Conservation (phyloP, 176 grass and related monocot genomes). For the Cenchrus fungigraminus region DNA sequence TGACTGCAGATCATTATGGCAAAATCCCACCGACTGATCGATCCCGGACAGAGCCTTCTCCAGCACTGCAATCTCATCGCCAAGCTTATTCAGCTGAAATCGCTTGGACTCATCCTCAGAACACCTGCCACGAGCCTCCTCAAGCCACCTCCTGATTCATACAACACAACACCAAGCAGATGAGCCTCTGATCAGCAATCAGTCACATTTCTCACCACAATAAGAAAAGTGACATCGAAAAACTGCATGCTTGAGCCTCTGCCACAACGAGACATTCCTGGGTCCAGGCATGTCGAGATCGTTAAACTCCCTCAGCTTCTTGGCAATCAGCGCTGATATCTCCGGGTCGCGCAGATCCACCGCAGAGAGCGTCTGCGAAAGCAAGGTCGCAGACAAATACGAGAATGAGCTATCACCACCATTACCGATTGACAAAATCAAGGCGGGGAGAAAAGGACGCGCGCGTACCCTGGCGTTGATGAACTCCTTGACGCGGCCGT, state of each 20-base stretch:
- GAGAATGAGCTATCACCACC: not conserved
- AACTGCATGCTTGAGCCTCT: slow-evolving; percentile 59
- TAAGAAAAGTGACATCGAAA: not conserved
- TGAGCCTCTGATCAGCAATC: not conserved
- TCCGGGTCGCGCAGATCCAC: slow-evolving; percentile 72
- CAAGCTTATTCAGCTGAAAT: slow-evolving; percentile 63
- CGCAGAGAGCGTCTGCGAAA: slow-evolving; percentile 75
- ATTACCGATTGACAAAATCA: not conserved
- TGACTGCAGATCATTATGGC: slow-evolving; percentile 93
- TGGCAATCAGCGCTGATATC: slow-evolving; percentile 74
- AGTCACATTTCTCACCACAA: not conserved
- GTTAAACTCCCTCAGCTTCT: slow-evolving; percentile 84
- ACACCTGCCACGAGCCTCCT: slow-evolving; percentile 60
- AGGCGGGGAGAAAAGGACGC: not conserved
- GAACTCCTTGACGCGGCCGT: slow-evolving; percentile 88
- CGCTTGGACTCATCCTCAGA: slow-evolving; percentile 48
- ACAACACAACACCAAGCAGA: not conserved
- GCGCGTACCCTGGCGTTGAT: slow-evolving; percentile 82
- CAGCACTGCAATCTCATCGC: slow-evolving; percentile 61
- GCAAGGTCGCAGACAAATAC: not conserved
- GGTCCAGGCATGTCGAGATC: slow-evolving; percentile 85
- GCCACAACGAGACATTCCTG: slow-evolving; percentile 65
- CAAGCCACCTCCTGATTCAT: slow-evolving; percentile 64
- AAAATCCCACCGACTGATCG: slow-evolving; percentile 68
- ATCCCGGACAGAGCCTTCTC: slow-evolving; percentile 51